Evolutionary conservation across 257 asterid species (phyloP).

Genomic region (Ligustrum vulgare): DNA sequence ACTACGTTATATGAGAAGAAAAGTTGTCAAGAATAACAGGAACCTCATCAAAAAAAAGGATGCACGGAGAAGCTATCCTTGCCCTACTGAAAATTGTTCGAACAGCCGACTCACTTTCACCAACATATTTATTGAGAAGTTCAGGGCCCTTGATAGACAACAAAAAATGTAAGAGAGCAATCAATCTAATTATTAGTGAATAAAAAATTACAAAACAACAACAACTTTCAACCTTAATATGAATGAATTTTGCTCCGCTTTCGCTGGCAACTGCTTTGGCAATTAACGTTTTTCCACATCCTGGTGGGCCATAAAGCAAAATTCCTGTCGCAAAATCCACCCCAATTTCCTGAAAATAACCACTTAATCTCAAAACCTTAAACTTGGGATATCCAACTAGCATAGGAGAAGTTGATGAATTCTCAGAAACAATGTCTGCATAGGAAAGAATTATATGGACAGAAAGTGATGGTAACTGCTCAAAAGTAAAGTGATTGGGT

Average conservation of each 20-base stretch:
- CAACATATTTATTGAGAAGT: conserved; percentile 82
- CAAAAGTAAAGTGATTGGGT: not conserved
- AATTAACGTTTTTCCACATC: conserved; percentile 92
- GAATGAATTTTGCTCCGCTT: conserved; percentile 92
- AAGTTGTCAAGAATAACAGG: conserved; percentile 8
- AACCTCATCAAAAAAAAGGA: conserved; percentile 94
- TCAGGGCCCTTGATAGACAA: conserved; percentile 74
- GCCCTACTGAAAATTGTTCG: conserved; percentile 85
- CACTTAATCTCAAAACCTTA: not conserved
- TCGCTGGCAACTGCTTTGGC: conserved; percentile 97
- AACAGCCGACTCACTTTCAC: conserved; percentile 87
- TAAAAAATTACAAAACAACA: conserved; percentile 1
- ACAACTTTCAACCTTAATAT: conserved; percentile 56
- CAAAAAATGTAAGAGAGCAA: conserved; percentile 10
- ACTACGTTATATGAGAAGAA: not conserved
- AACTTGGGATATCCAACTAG: not conserved
- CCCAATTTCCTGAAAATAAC: conserved; percentile 53
- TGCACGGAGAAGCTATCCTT: conserved; percentile 86
- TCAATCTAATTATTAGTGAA: conserved; percentile 6
- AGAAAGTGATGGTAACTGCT: too few relatives aligned
- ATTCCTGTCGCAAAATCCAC: conserved; percentile 67
- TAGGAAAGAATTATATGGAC: too few relatives aligned
- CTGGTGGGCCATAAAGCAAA: conserved; percentile 96
- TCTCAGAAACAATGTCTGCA: too few relatives aligned
- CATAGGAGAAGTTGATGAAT: too few relatives aligned